phyloP scores from a whole-genome alignment of 768 basidiomycete species.

The Lyophyllum semitale region DNA sequence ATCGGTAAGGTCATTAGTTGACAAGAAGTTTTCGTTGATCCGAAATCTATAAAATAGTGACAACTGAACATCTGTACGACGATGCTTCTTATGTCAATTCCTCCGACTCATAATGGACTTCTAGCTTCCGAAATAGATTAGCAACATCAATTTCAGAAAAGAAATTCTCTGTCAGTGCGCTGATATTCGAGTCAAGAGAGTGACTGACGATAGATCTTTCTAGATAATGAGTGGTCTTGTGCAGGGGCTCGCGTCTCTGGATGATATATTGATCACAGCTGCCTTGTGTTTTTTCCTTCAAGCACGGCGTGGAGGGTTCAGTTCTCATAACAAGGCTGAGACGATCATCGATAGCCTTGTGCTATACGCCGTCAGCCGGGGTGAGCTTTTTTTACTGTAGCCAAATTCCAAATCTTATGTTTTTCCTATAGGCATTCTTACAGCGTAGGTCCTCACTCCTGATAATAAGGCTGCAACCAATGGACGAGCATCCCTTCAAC shows the following conservation, averaged over 20 bases:
- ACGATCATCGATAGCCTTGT: constrained; percentile 4
- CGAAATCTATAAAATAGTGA: not conserved
- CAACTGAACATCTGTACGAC: constrained; percentile 6
- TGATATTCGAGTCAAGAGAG: not conserved
- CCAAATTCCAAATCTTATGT: not conserved
- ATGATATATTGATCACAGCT: constrained; percentile 7
- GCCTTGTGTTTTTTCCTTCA: constrained; percentile 4
- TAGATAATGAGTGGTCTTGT: constrained; percentile 9
- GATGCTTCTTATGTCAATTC: not conserved
- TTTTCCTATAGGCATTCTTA: not conserved
- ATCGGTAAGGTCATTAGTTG: not conserved
- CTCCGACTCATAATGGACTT: not conserved
- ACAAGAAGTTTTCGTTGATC: too few species aligned
- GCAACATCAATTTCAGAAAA: constrained; percentile 7
- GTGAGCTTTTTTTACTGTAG: not conserved
- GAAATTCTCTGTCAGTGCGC: constrained; percentile 3
- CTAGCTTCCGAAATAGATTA: constrained; percentile 4
- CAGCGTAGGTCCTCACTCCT: not conserved
- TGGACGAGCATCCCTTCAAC: not conserved
- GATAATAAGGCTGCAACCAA: not conserved
- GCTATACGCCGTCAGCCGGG: constrained; percentile 9
- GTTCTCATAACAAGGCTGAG: not conserved
- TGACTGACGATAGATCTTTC: not conserved
- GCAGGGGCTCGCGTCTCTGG: constrained; percentile 7
- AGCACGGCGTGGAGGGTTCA: not conserved